A percentile compares a stretch with the other conserved stretches of the same genome.
phyloP scores from a whole-genome alignment of 225 moss, liverwort and hornwort genomes.

The Marchantia polymorpha region DNA sequence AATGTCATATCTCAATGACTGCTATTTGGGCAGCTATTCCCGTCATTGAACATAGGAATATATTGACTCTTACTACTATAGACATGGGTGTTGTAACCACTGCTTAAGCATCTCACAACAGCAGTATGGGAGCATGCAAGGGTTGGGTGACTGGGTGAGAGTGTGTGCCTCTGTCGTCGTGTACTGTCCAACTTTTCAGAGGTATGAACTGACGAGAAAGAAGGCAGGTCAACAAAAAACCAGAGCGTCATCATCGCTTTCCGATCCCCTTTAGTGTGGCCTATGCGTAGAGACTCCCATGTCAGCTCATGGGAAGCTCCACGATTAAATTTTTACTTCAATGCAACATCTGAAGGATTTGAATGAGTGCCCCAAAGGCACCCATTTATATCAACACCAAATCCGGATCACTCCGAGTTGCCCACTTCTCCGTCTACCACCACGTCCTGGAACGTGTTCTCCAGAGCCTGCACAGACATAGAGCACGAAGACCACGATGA shows the following conservation, averaged over 20 bases:
- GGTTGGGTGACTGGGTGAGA: background rate
- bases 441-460: constrained; percentile 56
- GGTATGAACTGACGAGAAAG: constrained; percentile 6
- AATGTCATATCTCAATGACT: constrained; percentile 13
- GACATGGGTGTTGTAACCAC: background rate
- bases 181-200: constrained; percentile 19
- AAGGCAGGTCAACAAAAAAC: constrained; percentile 12
- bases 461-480: constrained; percentile 53
- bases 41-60: background rate
- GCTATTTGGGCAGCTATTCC: background rate
- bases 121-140: background rate
- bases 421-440: constrained; percentile 3
- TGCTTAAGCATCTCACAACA: background rate
- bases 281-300: constrained; percentile 3
- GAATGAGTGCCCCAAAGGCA: background rate
- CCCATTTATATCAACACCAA: constrained; percentile 6
- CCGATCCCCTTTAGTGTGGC: constrained; percentile 10
- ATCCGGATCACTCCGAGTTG: background rate
- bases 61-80: constrained; percentile 8
- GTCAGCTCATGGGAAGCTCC: background rate
- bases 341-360: background rate
- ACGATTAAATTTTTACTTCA: background rate
- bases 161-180: background rate
- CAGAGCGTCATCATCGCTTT: constrained; percentile 8
- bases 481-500: background rate